These are phyloP conservation scores for Candida hispaniensis DNA, from an alignment of 805 yeast species.

Conservation along the genomic window DNA sequence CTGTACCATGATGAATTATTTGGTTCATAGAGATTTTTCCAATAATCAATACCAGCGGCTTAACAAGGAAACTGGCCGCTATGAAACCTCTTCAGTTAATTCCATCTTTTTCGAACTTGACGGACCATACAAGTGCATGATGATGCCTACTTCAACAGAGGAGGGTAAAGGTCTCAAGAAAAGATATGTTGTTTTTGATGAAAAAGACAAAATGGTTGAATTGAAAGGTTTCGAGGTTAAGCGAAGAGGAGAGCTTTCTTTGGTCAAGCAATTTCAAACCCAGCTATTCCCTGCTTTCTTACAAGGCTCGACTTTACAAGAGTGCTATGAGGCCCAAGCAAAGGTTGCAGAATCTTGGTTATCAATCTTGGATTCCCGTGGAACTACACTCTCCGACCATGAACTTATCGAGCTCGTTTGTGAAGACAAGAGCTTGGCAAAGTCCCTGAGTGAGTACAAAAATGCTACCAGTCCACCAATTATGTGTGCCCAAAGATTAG, in stretches of 20 bases:
- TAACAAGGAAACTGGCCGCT: constrained; percentile 57
- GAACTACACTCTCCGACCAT: constrained; percentile 80
- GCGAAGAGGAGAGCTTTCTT: constrained; percentile 89
- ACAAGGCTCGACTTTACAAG: constrained; percentile 68
- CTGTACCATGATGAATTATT: constrained; percentile 88
- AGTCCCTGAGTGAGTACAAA: constrained; percentile 78
- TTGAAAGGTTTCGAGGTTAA: constrained; percentile 93
- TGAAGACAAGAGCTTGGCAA: constrained; percentile 93
- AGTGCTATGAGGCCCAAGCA: constrained; percentile 83
- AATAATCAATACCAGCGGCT: constrained; percentile 90
- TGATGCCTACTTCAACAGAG: constrained; percentile 91
- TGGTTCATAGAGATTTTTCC: constrained; percentile 84
- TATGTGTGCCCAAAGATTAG: constrained; percentile 86
- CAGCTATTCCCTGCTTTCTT: constrained; percentile 86
- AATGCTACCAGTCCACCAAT: constrained; percentile 89
- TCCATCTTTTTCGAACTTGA: constrained; percentile 96
- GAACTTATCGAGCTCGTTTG: constrained; percentile 91
- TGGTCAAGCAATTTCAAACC: constrained; percentile 89
- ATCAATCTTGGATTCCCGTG: constrained; percentile 82
- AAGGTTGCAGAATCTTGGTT: constrained; percentile 91
- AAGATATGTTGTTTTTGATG: constrained; percentile 92
- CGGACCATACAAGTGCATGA: constrained; percentile 97
- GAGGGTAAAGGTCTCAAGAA: constrained; percentile 96
- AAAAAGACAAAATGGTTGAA: constrained; percentile 90
- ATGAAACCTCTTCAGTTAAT: constrained; percentile 75